Percentiles rank a stretch among this genome's conserved stretches.
Evolutionary conservation across 2,329 filamentous ascomycete genomes (phyloP).

Genomic region (Colletotrichum godetiae): DNA sequence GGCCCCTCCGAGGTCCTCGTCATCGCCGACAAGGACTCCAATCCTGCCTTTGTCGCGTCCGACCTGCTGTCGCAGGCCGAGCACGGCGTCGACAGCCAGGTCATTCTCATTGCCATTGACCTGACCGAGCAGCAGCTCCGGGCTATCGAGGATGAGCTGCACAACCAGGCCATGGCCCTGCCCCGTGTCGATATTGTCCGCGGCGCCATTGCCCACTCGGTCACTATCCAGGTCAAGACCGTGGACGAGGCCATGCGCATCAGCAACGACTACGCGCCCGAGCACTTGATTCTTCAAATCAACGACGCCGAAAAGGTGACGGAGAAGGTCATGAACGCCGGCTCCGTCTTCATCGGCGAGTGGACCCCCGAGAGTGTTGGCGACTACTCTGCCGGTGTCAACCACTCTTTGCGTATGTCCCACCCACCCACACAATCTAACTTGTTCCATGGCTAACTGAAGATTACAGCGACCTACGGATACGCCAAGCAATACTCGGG

Average conservation of each 20-base stretch:
- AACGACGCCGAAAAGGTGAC: constrained; percentile 80
- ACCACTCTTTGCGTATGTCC: constrained; percentile 92
- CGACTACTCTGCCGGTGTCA: constrained; percentile 97
- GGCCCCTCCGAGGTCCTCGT: constrained; percentile 98
- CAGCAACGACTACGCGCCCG: constrained; percentile 95
- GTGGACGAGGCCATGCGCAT: constrained; percentile 80
- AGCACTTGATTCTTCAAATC: constrained; percentile 94
- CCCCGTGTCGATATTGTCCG: constrained; percentile 94
- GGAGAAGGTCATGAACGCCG: constrained; percentile 88
- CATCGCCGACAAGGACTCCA: constrained; percentile 86
- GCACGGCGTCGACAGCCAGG: constrained; percentile 96
- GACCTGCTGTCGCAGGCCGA: constrained; percentile 96
- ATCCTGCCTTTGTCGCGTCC: constrained; percentile 94
- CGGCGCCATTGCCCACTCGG: constrained; percentile 89
- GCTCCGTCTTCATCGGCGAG: constrained; percentile 92
- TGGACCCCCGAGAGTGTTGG: constrained; percentile 99
- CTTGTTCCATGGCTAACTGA: constrained; percentile 13
- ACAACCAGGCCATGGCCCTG: constrained; percentile 86
- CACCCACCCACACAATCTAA: background rate
- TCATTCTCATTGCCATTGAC: constrained; percentile 88
- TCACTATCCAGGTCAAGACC: constrained; percentile 81
- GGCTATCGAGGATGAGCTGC: constrained; percentile 92
- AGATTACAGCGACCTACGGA: constrained; percentile 85
- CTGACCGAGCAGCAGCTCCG: constrained; percentile 77
- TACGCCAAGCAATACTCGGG: constrained; percentile 99